Evolutionary conservation across 371 early-diverging fungal species (phyloP).

Genomic region (Rozella allomycis): DNA sequence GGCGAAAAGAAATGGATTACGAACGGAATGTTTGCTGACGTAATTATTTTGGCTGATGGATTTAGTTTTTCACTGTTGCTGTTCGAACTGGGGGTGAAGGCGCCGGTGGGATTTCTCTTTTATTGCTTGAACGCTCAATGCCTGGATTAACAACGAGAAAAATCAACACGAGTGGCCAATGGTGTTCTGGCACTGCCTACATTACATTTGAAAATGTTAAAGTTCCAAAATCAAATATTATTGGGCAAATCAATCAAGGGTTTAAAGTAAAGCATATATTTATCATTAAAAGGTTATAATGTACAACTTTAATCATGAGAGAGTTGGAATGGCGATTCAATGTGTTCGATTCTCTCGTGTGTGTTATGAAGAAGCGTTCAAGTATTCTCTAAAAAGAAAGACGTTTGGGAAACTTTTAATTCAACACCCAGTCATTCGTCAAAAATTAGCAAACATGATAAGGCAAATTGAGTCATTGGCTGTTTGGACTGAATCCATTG

Average conservation of each 20-base stretch:
- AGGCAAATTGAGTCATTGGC: conserved; percentile 67
- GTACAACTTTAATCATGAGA: conserved; percentile 2
- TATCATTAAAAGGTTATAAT: no score
- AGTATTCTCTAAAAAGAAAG: conserved; percentile 63
- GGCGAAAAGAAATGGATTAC: conserved; percentile 65
- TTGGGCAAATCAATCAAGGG: conserved; percentile 67
- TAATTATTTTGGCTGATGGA: conserved; percentile 38
- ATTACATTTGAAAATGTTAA: conserved; percentile 63
- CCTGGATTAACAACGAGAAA: conserved; percentile 57
- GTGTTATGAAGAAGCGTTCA: conserved; percentile 60
- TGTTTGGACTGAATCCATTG: conserved; percentile 52
- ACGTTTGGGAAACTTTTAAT: conserved; percentile 59
- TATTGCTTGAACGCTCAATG: conserved; percentile 54
- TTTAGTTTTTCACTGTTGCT: conserved; percentile 55
- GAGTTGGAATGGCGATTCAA: conserved; percentile 55
- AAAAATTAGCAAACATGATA: conserved; percentile 40
- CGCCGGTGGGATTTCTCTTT: conserved; percentile 55
- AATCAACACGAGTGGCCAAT: conserved; percentile 53
- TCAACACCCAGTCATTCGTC: conserved; percentile 24
- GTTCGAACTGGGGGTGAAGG: conserved; percentile 51
- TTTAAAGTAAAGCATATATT: no score
- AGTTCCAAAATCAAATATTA: conserved; percentile 53
- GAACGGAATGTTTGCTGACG: conserved; percentile 62
- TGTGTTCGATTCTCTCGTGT: conserved; percentile 67
- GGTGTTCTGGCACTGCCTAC: conserved; percentile 44